Percentiles rank a stretch among this genome's conserved stretches.
Evolutionary conservation across 805 yeast species (phyloP).

Genomic region (Priceomyces fermenticarens): DNA sequence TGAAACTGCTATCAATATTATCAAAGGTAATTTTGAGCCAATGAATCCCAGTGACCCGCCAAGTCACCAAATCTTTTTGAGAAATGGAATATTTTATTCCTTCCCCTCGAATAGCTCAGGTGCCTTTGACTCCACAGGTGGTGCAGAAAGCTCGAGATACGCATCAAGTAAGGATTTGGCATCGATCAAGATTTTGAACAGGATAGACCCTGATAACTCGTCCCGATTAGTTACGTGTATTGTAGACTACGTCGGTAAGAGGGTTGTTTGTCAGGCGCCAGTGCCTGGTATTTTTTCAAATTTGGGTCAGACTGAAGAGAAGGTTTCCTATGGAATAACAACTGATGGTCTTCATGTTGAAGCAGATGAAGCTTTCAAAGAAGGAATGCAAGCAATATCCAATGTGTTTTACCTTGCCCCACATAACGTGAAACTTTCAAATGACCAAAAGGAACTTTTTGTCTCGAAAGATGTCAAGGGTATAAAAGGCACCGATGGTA

Average conservation of each 20-base stretch:
- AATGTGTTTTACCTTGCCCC: slow-evolving; percentile 75
- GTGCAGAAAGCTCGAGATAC: slow-evolving; percentile 81
- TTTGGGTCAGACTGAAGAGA: slow-evolving; percentile 43
- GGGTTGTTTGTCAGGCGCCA: slow-evolving; percentile 90
- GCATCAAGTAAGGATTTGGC: slow-evolving; percentile 76
- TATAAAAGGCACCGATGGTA: slow-evolving; percentile 77
- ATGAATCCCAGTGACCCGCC: slow-evolving; percentile 75
- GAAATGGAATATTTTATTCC: slow-evolving; percentile 86
- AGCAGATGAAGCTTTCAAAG: slow-evolving; percentile 50
- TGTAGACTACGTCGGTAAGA: slow-evolving; percentile 85
- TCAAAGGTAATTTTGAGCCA: slow-evolving; percentile 70
- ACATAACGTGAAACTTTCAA: slow-evolving; percentile 53
- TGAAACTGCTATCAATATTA: slow-evolving; percentile 73
- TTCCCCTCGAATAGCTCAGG: slow-evolving; percentile 66
- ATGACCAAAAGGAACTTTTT: slow-evolving; percentile 49
- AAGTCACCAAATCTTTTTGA: slow-evolving; percentile 63
- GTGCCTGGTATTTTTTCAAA: slow-evolving; percentile 82
- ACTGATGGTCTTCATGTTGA: slow-evolving; percentile 55
- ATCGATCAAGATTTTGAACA: slow-evolving; percentile 66
- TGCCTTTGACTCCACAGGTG: slow-evolving; percentile 64
- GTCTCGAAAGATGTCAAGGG: slow-evolving; percentile 85
- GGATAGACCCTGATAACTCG: slow-evolving; percentile 59
- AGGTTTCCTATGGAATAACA: slow-evolving; percentile 72
- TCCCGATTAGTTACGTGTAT: slow-evolving; percentile 77
- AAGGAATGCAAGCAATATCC: slow-evolving; percentile 58